Conservation (phyloP, 2,329 filamentous ascomycete species). For the Chaetomiaceae sp. region DNA sequence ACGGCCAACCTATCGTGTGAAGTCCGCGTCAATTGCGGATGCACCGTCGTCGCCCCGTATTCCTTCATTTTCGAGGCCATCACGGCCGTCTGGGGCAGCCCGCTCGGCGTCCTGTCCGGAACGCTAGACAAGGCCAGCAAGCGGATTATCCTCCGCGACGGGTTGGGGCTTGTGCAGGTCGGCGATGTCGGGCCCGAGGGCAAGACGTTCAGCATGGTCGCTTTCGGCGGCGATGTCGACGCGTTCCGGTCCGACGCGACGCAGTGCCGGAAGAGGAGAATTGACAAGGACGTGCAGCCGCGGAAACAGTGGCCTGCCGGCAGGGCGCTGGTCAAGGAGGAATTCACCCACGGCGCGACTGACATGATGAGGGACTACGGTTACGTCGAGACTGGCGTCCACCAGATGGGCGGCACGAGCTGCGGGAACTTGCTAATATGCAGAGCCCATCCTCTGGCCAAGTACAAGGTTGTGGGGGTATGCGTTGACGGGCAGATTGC, state of each 20-base stretch:
- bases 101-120: constrained; percentile 15
- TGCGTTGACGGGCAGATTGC: neutral
- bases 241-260: constrained; percentile 16
- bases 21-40: constrained; percentile 24
- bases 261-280: constrained; percentile 15
- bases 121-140: constrained; percentile 16
- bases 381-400: constrained; percentile 5
- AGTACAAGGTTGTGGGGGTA: constrained; percentile 5
- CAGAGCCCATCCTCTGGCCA: constrained; percentile 1
- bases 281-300: constrained; percentile 4
- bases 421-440: constrained; percentile 10
- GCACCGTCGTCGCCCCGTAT: constrained; percentile 22
- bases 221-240: constrained; percentile 21
- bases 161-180: constrained; percentile 24
- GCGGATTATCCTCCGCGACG: constrained; percentile 22
- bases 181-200: constrained; percentile 24
- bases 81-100: constrained; percentile 17
- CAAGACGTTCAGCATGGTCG: constrained; percentile 23
- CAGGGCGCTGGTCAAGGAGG: constrained; percentile 24
- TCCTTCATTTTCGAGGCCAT: constrained; percentile 23
- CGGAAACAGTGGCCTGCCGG: constrained; percentile 10
- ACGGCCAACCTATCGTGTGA: constrained; percentile 22
- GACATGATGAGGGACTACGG: constrained; percentile 9
- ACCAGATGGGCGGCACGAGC: too few species aligned
- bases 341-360: constrained; percentile 20